Evolutionary conservation across 345 rosid species (phyloP).

Genomic region (Citrus mangshanensis): DNA sequence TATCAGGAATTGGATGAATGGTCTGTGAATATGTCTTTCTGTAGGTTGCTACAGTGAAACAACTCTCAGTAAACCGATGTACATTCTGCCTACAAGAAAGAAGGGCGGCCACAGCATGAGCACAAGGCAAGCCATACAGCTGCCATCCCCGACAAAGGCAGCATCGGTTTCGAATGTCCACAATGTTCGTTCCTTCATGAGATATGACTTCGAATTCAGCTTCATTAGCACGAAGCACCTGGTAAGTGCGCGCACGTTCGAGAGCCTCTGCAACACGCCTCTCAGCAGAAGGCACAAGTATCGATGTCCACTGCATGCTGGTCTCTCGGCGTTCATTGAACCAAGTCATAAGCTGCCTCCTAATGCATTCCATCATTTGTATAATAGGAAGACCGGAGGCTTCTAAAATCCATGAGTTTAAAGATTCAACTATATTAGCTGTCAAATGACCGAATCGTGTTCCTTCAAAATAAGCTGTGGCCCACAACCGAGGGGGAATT

Average conservation of each 20-base stretch:
- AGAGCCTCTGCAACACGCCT: conserved; percentile 84
- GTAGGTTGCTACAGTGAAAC: conserved; percentile 93
- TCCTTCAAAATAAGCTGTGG: conserved; percentile 94
- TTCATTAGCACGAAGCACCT: conserved; percentile 92
- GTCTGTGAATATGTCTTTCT: conserved; percentile 92
- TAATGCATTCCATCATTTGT: conserved; percentile 98
- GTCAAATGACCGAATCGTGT: conserved; percentile 88
- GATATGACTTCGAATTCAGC: conserved; percentile 95
- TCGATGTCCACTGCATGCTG: conserved; percentile 94
- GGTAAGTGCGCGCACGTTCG: conserved; percentile 77
- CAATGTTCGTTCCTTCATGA: conserved; percentile 84
- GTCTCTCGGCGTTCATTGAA: conserved; percentile 91
- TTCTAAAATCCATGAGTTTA: conserved; percentile 86
- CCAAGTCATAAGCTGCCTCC: conserved; percentile 99
- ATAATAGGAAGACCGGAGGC: conserved; percentile 97
- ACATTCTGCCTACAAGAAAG: conserved; percentile 98
- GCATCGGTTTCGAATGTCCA: conserved; percentile 86
- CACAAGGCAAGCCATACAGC: conserved; percentile 89
- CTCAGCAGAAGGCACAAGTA: conserved; percentile 93
- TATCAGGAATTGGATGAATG: conserved; percentile 94
- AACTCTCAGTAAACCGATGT: conserved; percentile 90
- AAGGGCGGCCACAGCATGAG: conserved; percentile 96
- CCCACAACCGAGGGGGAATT: conserved; percentile 95
- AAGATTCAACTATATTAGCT: conserved; percentile 77
- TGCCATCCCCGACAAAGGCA: conserved; percentile 99